phyloP scores from a whole-genome alignment of 306 rosid species.

The Luffa acutangula region DNA sequence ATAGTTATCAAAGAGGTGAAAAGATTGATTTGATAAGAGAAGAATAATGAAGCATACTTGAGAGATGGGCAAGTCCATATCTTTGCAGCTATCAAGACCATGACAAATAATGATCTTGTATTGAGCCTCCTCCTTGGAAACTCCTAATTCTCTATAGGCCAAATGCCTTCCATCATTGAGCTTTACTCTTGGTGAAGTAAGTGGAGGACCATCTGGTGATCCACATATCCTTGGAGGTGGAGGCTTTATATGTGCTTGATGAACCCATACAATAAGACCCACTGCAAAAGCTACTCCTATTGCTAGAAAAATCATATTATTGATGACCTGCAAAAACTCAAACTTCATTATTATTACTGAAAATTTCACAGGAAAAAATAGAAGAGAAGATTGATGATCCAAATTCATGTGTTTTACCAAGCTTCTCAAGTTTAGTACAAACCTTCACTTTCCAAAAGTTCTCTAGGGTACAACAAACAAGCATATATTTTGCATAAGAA shows the following conservation, averaged over 20 bases:
- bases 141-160: slow-evolving; percentile 45
- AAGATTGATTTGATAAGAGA: background rate
- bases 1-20: no score
- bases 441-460: background rate
- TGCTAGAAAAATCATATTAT: slow-evolving; percentile 33
- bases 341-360: background rate
- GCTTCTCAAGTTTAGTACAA: background rate
- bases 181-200: slow-evolving; percentile 52
- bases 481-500: background rate
- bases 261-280: slow-evolving; percentile 36
- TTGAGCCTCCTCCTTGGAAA: slow-evolving; percentile 46
- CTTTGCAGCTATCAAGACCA: slow-evolving; percentile 49
- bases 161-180: slow-evolving; percentile 32
- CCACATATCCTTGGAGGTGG: slow-evolving; percentile 58
- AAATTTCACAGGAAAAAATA: no score
- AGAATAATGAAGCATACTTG: slow-evolving; percentile 29
- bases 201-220: slow-evolving; percentile 42
- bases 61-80: slow-evolving; percentile 28
- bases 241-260: slow-evolving; percentile 35
- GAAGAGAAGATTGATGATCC: background rate
- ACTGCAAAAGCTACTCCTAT: slow-evolving; percentile 32
- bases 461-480: background rate
- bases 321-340: slow-evolving; percentile 14
- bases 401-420: no score
- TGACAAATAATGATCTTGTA: slow-evolving; percentile 22